Evolutionary conservation across 139 green algal species (phyloP).

Genomic region (Haematococcus lacustris): DNA sequence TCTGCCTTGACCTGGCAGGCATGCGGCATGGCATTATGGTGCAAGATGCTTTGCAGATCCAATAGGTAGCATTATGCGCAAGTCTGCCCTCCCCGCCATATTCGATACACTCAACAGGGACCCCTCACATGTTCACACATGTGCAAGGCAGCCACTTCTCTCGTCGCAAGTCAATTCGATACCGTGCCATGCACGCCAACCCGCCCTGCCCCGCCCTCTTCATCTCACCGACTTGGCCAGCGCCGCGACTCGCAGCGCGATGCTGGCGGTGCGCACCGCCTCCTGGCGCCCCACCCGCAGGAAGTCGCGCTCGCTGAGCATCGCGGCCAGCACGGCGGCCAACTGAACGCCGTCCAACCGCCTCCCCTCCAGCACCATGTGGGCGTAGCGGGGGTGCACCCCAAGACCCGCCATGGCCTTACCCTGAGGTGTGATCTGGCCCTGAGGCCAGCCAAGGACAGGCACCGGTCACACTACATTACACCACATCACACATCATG

Average conservation of each 20-base stretch:
- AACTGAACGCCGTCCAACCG: constrained; percentile 10
- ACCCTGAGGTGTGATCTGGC: neutral
- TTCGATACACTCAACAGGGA: too few relatives aligned
- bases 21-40: too few relatives aligned
- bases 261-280: constrained; percentile 9
- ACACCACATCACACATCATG: neutral
- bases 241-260: constrained; percentile 16
- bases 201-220: too few relatives aligned
- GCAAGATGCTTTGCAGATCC: too few relatives aligned
- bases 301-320: constrained; percentile 36
- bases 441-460: neutral
- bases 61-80: too few relatives aligned
- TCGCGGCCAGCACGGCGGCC: constrained; percentile 33
- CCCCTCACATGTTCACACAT: neutral
- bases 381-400: constrained; percentile 33
- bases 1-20: too few relatives aligned
- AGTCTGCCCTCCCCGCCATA: too few relatives aligned
- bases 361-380: constrained; percentile 29
- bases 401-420: constrained; percentile 19
- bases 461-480: neutral
- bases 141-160: neutral
- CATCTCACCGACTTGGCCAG: too few relatives aligned
- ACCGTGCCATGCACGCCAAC: too few relatives aligned
- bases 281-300: constrained; percentile 1
- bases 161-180: too few relatives aligned